Evolutionary conservation across 2,329 filamentous ascomycete species (phyloP).

Genomic region (Colletotrichum lupini): DNA sequence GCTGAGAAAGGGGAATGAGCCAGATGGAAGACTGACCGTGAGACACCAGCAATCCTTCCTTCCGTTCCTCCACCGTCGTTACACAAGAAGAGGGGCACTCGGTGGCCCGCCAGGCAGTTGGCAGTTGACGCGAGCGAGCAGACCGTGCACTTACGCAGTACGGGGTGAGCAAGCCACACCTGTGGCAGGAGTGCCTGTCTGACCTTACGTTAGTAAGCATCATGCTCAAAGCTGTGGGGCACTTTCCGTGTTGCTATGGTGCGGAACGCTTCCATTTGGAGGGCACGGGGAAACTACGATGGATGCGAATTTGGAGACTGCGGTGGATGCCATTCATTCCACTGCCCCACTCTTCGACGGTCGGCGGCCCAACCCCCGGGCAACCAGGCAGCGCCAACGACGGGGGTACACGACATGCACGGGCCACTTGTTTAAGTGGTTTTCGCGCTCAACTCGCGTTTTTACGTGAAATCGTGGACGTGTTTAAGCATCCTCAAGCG

Average conservation of each 20-base stretch:
- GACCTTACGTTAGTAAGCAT: constrained; percentile 15
- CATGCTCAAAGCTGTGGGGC: neutral
- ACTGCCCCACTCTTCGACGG: constrained; percentile 10
- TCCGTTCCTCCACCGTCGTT: constrained; percentile 2
- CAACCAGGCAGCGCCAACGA: constrained; percentile 29
- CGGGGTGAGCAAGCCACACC: neutral
- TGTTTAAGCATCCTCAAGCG: constrained; percentile 34
- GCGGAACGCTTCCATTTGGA: constrained; percentile 4
- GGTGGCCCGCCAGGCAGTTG: constrained; percentile 6
- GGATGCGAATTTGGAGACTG: constrained; percentile 10
- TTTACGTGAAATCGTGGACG: constrained; percentile 37
- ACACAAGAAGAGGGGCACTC: constrained; percentile 23
- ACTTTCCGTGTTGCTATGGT: neutral
- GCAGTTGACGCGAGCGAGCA: neutral
- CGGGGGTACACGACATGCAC: constrained; percentile 37
- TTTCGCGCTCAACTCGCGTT: constrained; percentile 37
- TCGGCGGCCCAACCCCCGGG: constrained; percentile 26
- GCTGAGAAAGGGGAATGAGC: constrained; percentile 6
- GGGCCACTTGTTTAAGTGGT: constrained; percentile 36
- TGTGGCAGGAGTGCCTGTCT: neutral
- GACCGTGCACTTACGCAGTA: neutral
- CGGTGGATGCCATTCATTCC: constrained; percentile 14
- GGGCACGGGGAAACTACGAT: neutral
- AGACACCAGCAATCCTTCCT: neutral
- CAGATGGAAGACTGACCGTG: neutral